These are phyloP conservation scores for Aspergillus chevalieri DNA, from an alignment of 2,329 filamentous ascomycete species.

Conservation along the genomic window DNA sequence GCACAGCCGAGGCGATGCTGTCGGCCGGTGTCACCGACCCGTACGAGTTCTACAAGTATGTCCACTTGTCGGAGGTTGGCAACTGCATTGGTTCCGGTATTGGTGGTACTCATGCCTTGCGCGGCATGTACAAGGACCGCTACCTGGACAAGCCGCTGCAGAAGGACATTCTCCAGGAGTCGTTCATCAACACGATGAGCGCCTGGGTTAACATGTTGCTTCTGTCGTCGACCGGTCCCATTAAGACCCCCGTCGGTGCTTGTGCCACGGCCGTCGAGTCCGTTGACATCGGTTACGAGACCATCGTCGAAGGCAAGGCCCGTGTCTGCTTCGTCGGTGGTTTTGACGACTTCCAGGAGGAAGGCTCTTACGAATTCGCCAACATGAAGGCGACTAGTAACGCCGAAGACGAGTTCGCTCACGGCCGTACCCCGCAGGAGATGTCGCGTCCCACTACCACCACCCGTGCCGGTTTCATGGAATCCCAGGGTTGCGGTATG, in stretches of 20 bases:
- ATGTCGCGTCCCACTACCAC: constrained; percentile 98
- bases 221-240: constrained; percentile 91
- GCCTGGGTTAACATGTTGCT: constrained; percentile 99
- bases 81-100: constrained; percentile 99
- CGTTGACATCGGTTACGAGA: constrained; percentile 95
- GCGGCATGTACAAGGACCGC: constrained; percentile 97
- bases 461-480: constrained; percentile 97
- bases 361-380: constrained; percentile 98
- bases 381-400: constrained; percentile 99
- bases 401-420: constrained; percentile 89
- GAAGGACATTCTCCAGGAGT: constrained; percentile 98
- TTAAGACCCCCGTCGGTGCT: constrained; percentile 97
- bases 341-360: constrained; percentile 98
- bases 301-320: constrained; percentile 96
- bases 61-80: constrained; percentile 94
- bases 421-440: constrained; percentile 89
- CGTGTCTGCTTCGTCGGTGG: constrained; percentile 96
- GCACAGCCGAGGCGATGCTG: constrained; percentile 83
- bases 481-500: constrained; percentile 96
- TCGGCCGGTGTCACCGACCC: constrained; percentile 95
- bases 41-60: constrained; percentile 99
- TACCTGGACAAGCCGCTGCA: constrained; percentile 95
- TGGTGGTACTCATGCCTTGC: constrained; percentile 84
- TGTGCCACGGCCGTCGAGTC: constrained; percentile 97
- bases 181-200: constrained; percentile 99